Percentiles rank a stretch among this genome's conserved stretches.
These are phyloP conservation scores for Paecilomyces sp. DNA, from an alignment of 2,329 filamentous ascomycete genomes.

Conservation along the genomic window DNA sequence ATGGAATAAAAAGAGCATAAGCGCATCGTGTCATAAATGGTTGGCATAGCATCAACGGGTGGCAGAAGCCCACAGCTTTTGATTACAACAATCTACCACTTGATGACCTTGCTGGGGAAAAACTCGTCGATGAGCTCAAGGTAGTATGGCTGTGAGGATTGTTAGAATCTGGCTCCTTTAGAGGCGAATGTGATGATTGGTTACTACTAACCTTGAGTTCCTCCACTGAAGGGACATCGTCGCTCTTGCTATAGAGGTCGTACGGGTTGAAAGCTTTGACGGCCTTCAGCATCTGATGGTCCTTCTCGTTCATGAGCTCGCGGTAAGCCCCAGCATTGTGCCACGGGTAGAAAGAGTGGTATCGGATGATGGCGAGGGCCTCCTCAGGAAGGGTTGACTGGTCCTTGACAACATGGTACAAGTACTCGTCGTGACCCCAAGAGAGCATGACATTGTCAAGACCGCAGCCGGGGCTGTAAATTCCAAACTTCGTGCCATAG, in stretches of 20 bases:
- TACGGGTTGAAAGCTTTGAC: conserved; percentile 87
- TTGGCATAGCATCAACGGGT: background rate
- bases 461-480: conserved; percentile 72
- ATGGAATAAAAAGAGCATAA: background rate
- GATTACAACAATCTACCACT: conserved; percentile 49
- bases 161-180: conserved; percentile 7
- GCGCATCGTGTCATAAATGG: background rate
- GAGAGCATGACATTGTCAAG: conserved; percentile 82
- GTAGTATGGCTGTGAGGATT: conserved; percentile 55
- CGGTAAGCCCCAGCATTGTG: conserved; percentile 73
- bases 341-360: conserved; percentile 92
- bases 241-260: conserved; percentile 86
- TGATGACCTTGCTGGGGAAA: conserved; percentile 61
- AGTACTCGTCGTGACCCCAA: conserved; percentile 58
- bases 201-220: conserved; percentile 59
- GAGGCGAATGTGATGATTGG: background rate
- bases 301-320: conserved; percentile 77
- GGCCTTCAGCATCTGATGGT: conserved; percentile 70
- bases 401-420: conserved; percentile 76
- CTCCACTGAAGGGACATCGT: conserved; percentile 67
- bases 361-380: conserved; percentile 85
- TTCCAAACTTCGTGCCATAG: conserved; percentile 69
- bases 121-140: conserved; percentile 67
- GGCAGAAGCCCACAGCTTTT: background rate
- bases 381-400: conserved; percentile 73